Base-by-base conservation (phyloP, 345 rosid genomes). In the Populus deltoides region DNA sequence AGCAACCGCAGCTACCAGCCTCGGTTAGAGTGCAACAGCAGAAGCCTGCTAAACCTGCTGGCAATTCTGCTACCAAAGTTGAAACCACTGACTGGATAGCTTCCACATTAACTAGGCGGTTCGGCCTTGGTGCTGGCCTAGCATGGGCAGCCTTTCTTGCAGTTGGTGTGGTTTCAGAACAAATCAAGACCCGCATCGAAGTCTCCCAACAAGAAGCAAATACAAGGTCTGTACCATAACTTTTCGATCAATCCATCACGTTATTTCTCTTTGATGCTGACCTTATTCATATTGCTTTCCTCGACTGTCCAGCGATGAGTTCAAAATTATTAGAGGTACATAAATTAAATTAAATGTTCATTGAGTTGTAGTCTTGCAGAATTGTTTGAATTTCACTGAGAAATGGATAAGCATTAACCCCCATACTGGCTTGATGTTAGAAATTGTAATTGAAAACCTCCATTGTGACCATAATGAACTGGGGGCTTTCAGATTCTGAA, bases 11-110 rank as follows among this genome's bases (percentile, higher is more conserved):
- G 9, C 43, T 65, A 61, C 78, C 75, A 35, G 77, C 57, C 31
- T 62, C 90, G 2, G 72, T 78, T 1, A 36, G 83, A 45, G 80
- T 75, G 79, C 84, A 88, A 25, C 87, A 81, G 82, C 78, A 83
- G 73, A 88, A 83, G 80, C 83, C 84, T 57, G 27, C 77, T 31
- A 79, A 78, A 65, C 76, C 85, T 43, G 62, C 20, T 62, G 33
- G 45, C 59, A 17, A 12, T 45, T 25, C 62, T 11, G 43, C 84
- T 39, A 79, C 79, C 73, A 83, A 71, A 75, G 92, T 78, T 39
- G 97, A 90, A 45, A 78, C 86, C 63, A 92, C 97, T 7, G 98
- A 94, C 76, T 93, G 98, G 98, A 85, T 95, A 20, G 97, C 99
- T 75, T 93, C 97, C 70, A 86, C 89, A 11, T 75, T 94, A 72